phyloP scores from a whole-genome alignment of 2,329 filamentous ascomycete genomes.

The Colletotrichum coccodes region DNA sequence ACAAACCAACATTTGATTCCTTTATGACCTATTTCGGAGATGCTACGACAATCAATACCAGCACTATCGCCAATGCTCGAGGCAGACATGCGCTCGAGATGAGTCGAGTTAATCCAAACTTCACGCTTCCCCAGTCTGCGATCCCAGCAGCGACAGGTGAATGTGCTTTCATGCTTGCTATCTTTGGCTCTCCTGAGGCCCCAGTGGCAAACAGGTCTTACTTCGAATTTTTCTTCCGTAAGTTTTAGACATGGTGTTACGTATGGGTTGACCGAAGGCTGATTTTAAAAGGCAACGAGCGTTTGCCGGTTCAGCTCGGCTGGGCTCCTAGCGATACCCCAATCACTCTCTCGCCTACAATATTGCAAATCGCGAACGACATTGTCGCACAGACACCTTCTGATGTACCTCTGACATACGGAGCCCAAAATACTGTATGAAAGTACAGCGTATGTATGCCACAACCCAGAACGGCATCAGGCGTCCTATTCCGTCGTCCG shows the following conservation, averaged over 20 bases:
- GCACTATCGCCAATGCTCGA: constrained; percentile 52
- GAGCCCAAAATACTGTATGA: not conserved
- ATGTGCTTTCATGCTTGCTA: constrained; percentile 58
- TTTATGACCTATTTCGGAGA: constrained; percentile 56
- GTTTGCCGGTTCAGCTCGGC: constrained; percentile 13
- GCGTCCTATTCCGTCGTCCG: too few species aligned
- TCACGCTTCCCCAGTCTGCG: constrained; percentile 51
- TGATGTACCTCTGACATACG: constrained; percentile 6
- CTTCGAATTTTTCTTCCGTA: constrained; percentile 59
- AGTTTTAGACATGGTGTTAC: constrained; percentile 22
- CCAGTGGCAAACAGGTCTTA: constrained; percentile 50
- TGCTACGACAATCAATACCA: constrained; percentile 46
- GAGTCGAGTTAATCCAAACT: constrained; percentile 58
- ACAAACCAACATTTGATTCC: constrained; percentile 59
- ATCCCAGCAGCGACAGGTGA: constrained; percentile 60
- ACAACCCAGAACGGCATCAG: not conserved
- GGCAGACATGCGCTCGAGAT: constrained; percentile 54
- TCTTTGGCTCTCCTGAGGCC: constrained; percentile 53
- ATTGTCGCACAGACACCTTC: not conserved
- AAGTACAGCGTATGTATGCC: too few species aligned
- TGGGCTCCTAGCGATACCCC: constrained; percentile 11
- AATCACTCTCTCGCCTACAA: not conserved
- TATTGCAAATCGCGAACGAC: not conserved
- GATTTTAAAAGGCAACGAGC: constrained; percentile 13
- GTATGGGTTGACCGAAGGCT: not conserved